Evolutionary conservation across 2,329 filamentous ascomycete species (phyloP).

Genomic region (Neurospora sp.): DNA sequence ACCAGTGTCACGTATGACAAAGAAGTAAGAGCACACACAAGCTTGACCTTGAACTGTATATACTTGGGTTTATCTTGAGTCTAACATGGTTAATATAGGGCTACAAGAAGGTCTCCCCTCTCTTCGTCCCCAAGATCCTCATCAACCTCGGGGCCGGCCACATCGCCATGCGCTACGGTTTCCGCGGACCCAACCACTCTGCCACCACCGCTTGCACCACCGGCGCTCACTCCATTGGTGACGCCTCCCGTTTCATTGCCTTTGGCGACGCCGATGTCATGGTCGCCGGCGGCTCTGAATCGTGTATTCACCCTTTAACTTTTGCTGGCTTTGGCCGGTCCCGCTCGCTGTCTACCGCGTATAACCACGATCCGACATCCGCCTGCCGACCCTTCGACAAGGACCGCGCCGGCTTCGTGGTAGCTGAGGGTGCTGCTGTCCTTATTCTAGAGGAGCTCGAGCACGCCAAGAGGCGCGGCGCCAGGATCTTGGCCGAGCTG

Average conservation of each 20-base stretch:
- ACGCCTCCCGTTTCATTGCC: conserved; percentile 87
- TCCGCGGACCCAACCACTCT: conserved; percentile 85
- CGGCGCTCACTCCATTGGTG: conserved; percentile 86
- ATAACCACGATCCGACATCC: conserved; percentile 59
- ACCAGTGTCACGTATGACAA: conserved; percentile 69
- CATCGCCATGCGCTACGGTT: conserved; percentile 83
- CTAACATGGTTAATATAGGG: conserved; percentile 44
- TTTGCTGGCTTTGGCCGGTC: conserved; percentile 87
- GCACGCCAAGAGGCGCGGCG: conserved; percentile 71
- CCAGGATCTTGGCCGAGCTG: conserved; percentile 79
- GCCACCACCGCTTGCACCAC: conserved; percentile 94
- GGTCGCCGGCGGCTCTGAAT: conserved; percentile 90
- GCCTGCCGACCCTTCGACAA: conserved; percentile 84
- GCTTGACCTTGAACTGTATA: not conserved
- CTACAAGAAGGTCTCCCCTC: conserved; percentile 83
- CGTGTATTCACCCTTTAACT: conserved; percentile 89
- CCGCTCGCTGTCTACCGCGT: conserved; percentile 72
- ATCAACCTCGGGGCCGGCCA: conserved; percentile 95
- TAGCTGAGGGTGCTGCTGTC: conserved; percentile 84
- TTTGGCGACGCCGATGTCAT: conserved; percentile 89
- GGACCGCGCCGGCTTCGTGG: conserved; percentile 75
- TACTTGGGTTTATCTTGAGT: not conserved
- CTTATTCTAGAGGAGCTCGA: conserved; percentile 82
- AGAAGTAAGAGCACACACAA: conserved; percentile 43
- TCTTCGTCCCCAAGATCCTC: conserved; percentile 86